Base-by-base conservation (phyloP, 495 filamentous ascomycete species). In the Beverwykella pulmonaria region DNA sequence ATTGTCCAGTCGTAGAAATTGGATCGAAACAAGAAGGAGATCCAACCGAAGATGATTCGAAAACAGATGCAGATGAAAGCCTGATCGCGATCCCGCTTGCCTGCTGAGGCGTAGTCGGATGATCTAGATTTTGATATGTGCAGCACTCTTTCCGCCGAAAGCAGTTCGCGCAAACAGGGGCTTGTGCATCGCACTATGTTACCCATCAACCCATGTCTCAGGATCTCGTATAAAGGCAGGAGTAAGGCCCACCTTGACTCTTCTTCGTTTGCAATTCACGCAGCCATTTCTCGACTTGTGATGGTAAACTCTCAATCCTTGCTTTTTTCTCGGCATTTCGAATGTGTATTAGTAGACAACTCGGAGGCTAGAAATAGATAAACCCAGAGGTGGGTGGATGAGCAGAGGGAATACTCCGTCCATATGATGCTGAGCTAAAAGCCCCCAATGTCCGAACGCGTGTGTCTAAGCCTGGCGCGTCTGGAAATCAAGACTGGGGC, bases 211-310 rank as follows among this genome's bases (percentile, higher is more conserved):
- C 10, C 20, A 9, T 19, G 8, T 46, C 14, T 14, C 19, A 15
- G 34, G 2, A 10, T 19, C 10, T 46, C 34, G 22, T n/a, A 26
- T 46, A 12, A 34, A 32, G 30, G 29, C 15, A 2, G 20, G 7
- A 30, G 4, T 14, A 50, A 0, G 46, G 0, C 22, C 17, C 61
- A 67, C 63, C 56, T 67, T 67, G 27, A 67, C 63, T 36, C 55
- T 39, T 25, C 63, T 19, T 34, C 63, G 29, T 54, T 67, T 67
- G 36, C 63, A 67, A 20, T 67, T 49, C 7, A 22, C 1, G 49
- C 63, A 67, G 44, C 63, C 63, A 55, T 67, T 61, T n/a, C 57
- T 48, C 8, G 55, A 30, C 63, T 67, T 67, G 63, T 61, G 63
- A 55, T 67, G 63, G 30, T 67, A 67, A 19, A 30, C 58, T 34